Evolutionary conservation across 352 stramenopile genomes (phyloP), one percentile per base, ranked within the genome.

Genomic region (Phytopythium boreale): DNA sequence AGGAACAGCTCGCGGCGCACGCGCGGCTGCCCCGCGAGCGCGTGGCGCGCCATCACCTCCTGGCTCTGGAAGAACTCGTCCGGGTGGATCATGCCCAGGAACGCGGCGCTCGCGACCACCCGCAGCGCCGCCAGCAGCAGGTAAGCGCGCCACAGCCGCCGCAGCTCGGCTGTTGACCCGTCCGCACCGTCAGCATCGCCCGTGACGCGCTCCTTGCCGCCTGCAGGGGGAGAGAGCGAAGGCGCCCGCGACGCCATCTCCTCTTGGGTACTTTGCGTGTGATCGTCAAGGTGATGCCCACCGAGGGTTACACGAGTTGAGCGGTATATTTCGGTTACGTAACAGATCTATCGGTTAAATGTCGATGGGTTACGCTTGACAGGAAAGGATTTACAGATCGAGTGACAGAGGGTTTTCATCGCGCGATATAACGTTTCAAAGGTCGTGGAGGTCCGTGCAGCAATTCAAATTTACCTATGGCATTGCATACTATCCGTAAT

Each of bases 61-160:
- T 90, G 85, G 55, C 82, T 90, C 75, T 96, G 87, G 65, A 96
- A 96, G 62, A 92, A 96, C 71, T 96, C 87, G 62, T 96, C 87
- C 22, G 85, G 83, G 61, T 92, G 82, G 53, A 92, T 67, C 78
- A 93, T 89, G 0, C 79, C 77, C 52, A 84, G 53, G n/a, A 79
- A 63, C 2, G 69, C 15, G 11, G 83, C 56, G 15, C 70, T 64
- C 10, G 53, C 69, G 12, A 67, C 24, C 29, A 84, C 61, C 15
- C 87, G 75, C 17, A 92, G 55, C 50, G 67, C 63, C 36, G 71
- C 79, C 27, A 90, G 69, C 26, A 67, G 41, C 37, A 51, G 64
- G 57, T 84, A 89, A 34, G 15, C 11, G 9, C 60, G 56, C 69
- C 66, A 66, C 12, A 59, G 34, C 7, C 31, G 2, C 6, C 53